Evolutionary conservation across 1,284 basidiomycete species (phyloP).

Genomic region (Microbotryum lychnidis-dioicae): DNA sequence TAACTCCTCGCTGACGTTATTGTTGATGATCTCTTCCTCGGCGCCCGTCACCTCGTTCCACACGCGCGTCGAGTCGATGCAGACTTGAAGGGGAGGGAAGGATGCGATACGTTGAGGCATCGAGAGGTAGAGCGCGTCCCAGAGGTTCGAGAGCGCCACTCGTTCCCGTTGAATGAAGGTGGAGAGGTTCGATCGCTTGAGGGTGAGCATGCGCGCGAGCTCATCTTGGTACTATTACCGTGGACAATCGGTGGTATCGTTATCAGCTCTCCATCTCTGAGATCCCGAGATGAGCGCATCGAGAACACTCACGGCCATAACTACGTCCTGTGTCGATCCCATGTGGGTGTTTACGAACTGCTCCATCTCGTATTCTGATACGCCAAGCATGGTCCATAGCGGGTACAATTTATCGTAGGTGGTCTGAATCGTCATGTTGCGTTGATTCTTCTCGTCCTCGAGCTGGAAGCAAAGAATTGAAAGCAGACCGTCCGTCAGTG

Average conservation of each 20-base stretch:
- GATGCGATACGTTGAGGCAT: conserved; percentile 59
- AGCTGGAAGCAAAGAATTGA: conserved; percentile 40
- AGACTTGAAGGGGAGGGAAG: conserved; percentile 21
- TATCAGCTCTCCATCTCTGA: background rate
- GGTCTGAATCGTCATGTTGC: conserved; percentile 68
- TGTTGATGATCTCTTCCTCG: conserved; percentile 44
- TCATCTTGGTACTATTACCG: conserved; percentile 66
- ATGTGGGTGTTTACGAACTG: conserved; percentile 67
- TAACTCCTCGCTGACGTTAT: conserved; percentile 81
- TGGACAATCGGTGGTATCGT: background rate
- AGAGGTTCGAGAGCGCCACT: conserved; percentile 68
- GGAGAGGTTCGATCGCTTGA: conserved; percentile 80
- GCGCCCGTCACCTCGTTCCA: conserved; percentile 16
- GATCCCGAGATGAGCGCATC: background rate
- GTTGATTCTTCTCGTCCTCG: conserved; percentile 56
- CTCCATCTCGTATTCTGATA: conserved; percentile 64
- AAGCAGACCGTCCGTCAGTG: background rate
- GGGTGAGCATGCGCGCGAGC: conserved; percentile 75
- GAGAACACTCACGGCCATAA: conserved; percentile 47
- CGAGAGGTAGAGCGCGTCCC: conserved; percentile 78
- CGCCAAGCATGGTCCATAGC: conserved; percentile 68
- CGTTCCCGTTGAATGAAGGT: conserved; percentile 76
- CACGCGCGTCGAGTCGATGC: conserved; percentile 12
- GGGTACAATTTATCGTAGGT: conserved; percentile 78
- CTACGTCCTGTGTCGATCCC: conserved; percentile 64